Conservation (phyloP, 176 grass and related monocot genomes). For the Aechmea fasciata region DNA sequence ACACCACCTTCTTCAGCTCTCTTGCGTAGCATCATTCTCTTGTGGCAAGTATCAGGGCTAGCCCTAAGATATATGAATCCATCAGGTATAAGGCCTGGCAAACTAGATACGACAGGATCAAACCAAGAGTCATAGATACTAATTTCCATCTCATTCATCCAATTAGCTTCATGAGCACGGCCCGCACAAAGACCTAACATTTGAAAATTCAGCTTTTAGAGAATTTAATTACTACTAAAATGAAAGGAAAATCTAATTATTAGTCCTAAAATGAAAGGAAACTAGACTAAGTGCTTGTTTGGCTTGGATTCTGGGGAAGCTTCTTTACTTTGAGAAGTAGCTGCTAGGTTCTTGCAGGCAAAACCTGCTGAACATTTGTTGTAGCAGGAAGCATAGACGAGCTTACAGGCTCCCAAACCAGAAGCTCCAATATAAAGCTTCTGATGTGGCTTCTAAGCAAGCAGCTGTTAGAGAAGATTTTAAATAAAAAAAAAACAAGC, state of each 20-base stretch:
- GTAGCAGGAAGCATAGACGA: too few relatives aligned
- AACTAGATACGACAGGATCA: conserved; percentile 78
- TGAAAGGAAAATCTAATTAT: neutral
- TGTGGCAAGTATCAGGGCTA: conserved; percentile 81
- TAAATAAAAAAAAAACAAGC: too few relatives aligned
- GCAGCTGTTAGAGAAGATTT: too few relatives aligned
- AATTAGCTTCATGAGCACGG: conserved; percentile 95
- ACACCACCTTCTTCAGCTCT: conserved; percentile 87
- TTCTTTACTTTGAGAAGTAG: too few relatives aligned
- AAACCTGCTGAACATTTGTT: too few relatives aligned
- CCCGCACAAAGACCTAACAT: conserved; percentile 79
- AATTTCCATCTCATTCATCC: conserved; percentile 99
- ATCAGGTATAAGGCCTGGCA: conserved; percentile 90
- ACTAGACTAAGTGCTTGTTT: too few relatives aligned
- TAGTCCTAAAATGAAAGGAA: too few relatives aligned
- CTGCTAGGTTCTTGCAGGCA: too few relatives aligned
- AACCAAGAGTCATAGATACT: conserved; percentile 99
- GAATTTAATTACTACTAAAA: neutral
- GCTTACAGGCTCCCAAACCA: too few relatives aligned
- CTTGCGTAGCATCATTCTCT: conserved; percentile 82
- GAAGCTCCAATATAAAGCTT: too few relatives aligned
- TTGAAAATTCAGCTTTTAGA: neutral
- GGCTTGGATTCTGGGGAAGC: too few relatives aligned
- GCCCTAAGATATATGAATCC: conserved; percentile 96
- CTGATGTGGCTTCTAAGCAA: too few relatives aligned